A percentile compares a stretch with the other conserved stretches of the same genome.
Conservation (phyloP, 1,284 basidiomycete genomes). For the Cerioporus squamosus region DNA sequence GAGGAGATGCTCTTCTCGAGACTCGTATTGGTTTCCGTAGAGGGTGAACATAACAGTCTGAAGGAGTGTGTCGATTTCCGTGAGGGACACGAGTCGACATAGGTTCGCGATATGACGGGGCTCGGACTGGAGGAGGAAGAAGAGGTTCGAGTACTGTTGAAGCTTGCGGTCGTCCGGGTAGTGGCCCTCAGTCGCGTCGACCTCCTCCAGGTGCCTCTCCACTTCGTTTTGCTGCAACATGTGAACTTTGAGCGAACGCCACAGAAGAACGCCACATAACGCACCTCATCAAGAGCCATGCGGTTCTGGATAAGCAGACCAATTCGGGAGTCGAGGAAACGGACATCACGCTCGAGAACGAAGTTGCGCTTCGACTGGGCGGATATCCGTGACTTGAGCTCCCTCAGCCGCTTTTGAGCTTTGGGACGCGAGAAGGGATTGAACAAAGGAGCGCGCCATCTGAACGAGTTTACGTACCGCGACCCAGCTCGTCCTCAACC, state of each 20-base stretch:
- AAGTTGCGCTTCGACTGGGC: slow-evolving; percentile 99
- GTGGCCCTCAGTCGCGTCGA: slow-evolving; percentile 86
- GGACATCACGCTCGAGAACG: slow-evolving; percentile 96
- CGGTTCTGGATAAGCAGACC: slow-evolving; percentile 97
- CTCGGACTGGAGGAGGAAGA: slow-evolving; percentile 98
- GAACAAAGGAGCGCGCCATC: background rate
- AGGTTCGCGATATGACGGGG: slow-evolving; percentile 96
- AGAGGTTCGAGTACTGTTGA: slow-evolving; percentile 97
- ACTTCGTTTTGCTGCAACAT: slow-evolving; percentile 83
- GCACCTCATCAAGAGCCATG: slow-evolving; percentile 94
- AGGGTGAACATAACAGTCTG: slow-evolving; percentile 99
- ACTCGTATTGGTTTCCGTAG: slow-evolving; percentile 99
- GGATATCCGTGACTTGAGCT: slow-evolving; percentile 97
- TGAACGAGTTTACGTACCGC: slow-evolving; percentile 62
- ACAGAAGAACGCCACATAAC: slow-evolving; percentile 31
- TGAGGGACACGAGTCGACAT: slow-evolving; percentile 94
- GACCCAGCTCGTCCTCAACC: slow-evolving; percentile 95
- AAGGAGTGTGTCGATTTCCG: slow-evolving; percentile 97
- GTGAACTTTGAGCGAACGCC: slow-evolving; percentile 10
- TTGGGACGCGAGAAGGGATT: background rate
- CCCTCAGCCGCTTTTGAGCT: slow-evolving; percentile 94
- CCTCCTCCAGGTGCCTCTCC: slow-evolving; percentile 92
- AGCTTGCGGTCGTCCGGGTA: slow-evolving; percentile 94
- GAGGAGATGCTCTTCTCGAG: slow-evolving; percentile 96
- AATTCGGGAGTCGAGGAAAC: slow-evolving; percentile 97